Percentiles rank a stretch among this genome's conserved stretches.
phyloP scores from a whole-genome alignment of 176 grass and related monocot genomes.

The Phoenix dactylifera region DNA sequence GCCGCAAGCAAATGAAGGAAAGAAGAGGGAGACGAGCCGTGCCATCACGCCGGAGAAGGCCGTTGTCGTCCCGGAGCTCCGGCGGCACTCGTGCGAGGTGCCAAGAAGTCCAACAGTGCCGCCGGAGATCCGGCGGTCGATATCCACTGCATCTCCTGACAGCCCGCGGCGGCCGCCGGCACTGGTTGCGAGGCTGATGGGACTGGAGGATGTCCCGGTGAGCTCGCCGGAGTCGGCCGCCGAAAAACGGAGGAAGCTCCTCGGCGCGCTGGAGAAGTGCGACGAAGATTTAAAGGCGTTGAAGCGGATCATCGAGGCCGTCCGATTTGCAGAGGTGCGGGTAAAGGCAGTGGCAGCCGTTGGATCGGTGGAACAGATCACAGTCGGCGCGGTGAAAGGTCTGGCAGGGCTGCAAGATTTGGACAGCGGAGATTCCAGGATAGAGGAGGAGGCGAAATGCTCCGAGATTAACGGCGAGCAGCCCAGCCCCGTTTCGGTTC shows the following conservation, averaged over 20 bases:
- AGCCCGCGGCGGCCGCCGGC: slow-evolving; percentile 37
- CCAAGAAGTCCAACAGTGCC: slow-evolving; percentile 72
- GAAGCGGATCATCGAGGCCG: slow-evolving; percentile 73
- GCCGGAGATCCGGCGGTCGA: slow-evolving; percentile 43
- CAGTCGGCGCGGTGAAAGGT: not conserved
- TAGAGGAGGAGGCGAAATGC: not conserved
- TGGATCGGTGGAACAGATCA: not conserved
- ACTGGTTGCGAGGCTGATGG: slow-evolving; percentile 91
- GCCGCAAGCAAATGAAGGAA: not conserved
- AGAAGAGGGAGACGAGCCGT: slow-evolving; percentile 7
- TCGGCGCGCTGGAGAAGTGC: slow-evolving; percentile 93
- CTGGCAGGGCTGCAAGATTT: slow-evolving; percentile 2
- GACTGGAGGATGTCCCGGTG: slow-evolving; percentile 48
- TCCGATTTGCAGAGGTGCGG: slow-evolving; percentile 52
- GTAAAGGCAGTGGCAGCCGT: slow-evolving; percentile 24
- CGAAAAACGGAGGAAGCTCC: slow-evolving; percentile 71
- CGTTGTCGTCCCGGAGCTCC: not conserved
- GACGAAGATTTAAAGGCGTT: slow-evolving; percentile 89
- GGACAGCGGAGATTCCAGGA: slow-evolving; percentile 13
- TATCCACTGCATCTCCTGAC: slow-evolving; percentile 22
- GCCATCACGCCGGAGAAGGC: not conserved
- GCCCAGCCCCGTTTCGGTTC: slow-evolving; percentile 77
- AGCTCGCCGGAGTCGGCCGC: slow-evolving; percentile 24
- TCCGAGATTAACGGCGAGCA: slow-evolving; percentile 15
- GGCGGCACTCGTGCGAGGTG: slow-evolving; percentile 52